Conservation (phyloP, 75 land plant species). For the Ceratopteris richardii region DNA sequence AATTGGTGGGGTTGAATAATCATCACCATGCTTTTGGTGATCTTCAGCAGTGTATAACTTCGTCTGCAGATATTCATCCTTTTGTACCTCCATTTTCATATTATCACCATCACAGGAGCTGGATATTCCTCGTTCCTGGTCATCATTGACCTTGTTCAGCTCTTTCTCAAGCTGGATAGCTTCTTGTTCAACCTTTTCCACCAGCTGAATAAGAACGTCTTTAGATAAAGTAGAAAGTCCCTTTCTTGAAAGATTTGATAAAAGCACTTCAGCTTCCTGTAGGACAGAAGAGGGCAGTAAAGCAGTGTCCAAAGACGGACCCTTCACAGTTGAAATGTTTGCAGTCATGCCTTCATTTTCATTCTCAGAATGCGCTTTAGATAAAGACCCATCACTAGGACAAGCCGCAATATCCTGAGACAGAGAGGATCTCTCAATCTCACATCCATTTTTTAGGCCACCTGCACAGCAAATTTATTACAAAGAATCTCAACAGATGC, state of each 20-base stretch:
- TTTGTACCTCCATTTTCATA: constrained; percentile 1
- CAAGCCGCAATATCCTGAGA: no score
- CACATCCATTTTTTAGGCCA: background rate
- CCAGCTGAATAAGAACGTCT: constrained; percentile 17
- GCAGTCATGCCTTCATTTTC: constrained; percentile 1
- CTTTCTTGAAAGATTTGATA: background rate
- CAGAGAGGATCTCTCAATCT: constrained; percentile 2
- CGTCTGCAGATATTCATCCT: background rate
- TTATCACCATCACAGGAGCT: background rate
- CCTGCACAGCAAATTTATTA: constrained; percentile 2
- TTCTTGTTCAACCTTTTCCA: constrained; percentile 43
- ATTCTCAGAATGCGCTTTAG: background rate
- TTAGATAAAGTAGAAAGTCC: constrained; percentile 18
- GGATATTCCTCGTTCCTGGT: background rate
- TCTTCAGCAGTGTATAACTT: background rate
- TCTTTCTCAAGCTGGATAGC: constrained; percentile 39
- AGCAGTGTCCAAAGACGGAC: background rate
- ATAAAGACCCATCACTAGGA: no score
- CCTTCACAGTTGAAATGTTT: background rate
- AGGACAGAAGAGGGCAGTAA: background rate
- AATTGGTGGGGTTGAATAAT: background rate
- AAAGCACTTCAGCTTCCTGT: background rate
- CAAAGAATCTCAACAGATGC: no score
- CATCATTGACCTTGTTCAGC: constrained; percentile 20
- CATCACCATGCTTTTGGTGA: background rate